Percentiles rank a stretch among this genome's conserved stretches.
Conservation (phyloP, 1,284 basidiomycete species). For the Inonotus hispidus region DNA sequence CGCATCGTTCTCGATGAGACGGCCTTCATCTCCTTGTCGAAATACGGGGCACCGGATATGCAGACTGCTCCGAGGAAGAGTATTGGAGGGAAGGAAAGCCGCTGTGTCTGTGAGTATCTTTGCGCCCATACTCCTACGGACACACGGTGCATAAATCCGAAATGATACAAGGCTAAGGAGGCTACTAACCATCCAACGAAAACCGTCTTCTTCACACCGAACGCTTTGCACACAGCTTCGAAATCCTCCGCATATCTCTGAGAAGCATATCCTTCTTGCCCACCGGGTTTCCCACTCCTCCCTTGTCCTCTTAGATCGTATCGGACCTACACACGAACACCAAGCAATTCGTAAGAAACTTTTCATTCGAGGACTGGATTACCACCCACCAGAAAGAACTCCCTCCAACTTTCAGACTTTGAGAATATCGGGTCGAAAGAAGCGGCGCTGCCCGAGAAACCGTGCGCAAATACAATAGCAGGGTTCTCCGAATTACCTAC, state of each 20-base stretch:
- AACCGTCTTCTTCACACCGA: conserved; percentile 29
- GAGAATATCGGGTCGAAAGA: conserved; percentile 9
- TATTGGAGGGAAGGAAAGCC: conserved; percentile 30
- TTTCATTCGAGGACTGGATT: not conserved
- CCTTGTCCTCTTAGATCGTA: conserved; percentile 6
- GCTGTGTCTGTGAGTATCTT: conserved; percentile 34
- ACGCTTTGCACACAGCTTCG: conserved; percentile 7
- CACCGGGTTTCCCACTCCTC: conserved; percentile 1
- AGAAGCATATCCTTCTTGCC: conserved; percentile 1
- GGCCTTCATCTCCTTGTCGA: conserved; percentile 26
- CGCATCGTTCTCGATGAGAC: not conserved
- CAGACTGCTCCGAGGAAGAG: conserved; percentile 34
- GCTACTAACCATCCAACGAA: conserved; percentile 34
- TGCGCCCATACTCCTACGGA: conserved; percentile 27
- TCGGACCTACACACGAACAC: not conserved
- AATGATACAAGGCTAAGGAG: not conserved
- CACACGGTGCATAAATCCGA: not conserved
- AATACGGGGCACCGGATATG: conserved; percentile 30
- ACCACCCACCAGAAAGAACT: conserved; percentile 22
- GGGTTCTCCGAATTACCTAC: conserved; percentile 3
- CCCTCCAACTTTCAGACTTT: conserved; percentile 5
- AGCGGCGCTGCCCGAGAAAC: conserved; percentile 1
- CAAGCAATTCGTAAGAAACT: not conserved
- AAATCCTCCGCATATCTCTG: conserved; percentile 9
- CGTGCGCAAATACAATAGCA: conserved; percentile 6